Evolutionary conservation across 495 filamentous ascomycete species (phyloP), one percentile per base, ranked within the genome.

Genomic region (Pyronema omphalodes): DNA sequence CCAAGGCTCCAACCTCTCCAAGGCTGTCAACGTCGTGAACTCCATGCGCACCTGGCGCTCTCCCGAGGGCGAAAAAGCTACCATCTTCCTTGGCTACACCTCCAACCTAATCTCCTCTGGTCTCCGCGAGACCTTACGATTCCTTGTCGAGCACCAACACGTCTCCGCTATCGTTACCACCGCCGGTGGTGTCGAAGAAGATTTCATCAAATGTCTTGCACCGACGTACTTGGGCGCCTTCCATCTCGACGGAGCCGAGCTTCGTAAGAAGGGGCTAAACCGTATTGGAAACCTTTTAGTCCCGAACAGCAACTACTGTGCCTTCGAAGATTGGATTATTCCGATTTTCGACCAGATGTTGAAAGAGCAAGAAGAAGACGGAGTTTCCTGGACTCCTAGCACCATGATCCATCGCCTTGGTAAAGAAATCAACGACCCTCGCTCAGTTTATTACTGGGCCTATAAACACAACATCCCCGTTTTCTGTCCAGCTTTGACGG

Each of bases 91-190:
- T 15, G 93, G 93, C 41, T 99, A 93, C 69, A 96, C 91, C 23
- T 91, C 84, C 15, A 96, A 99, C 66, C 72, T 99, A 52, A 93
- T 98, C 59, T 96, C 91, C 1, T 96, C 89, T 15, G 91, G 93
- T 9, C 75, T 99, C 3, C 77, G 91, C 15, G 86, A 91, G 57
- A 91, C 86, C 19, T 70, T 99, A 59, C 84, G 93, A 18, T 96
- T 86, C 67, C 76, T 96, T 0, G 89, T 93, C 9, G 76, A 94
- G 67, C 86, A 96, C 68, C 76, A 78, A 36, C 88, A 96, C 65
- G 79, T 96, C 55, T 88, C 84, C 0, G 84, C 81, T 54, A 83
- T 96, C 57, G 93, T 99, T 54, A 93, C 89, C 12, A 93, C 91
- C 2, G 91, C 93, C 0, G 91, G 91, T n/a, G 93, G 88, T 4